Percentiles rank a stretch among this genome's conserved stretches.
These are phyloP conservation scores for Scedosporium aurantiacum DNA, from an alignment of 2,329 filamentous ascomycete species.

Conservation along the genomic window DNA sequence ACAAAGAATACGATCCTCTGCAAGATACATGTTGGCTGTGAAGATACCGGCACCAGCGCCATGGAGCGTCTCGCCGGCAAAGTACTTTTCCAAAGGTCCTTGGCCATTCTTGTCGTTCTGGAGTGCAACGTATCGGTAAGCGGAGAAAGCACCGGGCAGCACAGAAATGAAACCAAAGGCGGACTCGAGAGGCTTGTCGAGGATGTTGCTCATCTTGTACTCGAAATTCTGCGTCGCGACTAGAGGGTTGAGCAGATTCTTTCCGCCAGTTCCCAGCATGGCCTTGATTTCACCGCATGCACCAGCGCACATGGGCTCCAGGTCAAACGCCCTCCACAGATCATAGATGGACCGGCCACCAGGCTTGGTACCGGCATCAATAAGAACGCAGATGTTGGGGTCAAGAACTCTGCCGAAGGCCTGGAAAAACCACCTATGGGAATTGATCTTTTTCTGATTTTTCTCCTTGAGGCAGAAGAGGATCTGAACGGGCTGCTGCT, in stretches of 20 bases:
- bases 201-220: conserved; percentile 99
- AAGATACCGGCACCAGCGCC: conserved; percentile 88
- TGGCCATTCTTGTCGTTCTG: conserved; percentile 95
- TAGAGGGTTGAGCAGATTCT: conserved; percentile 82
- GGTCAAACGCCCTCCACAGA: conserved; percentile 95
- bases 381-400: conserved; percentile 90
- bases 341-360: conserved; percentile 94
- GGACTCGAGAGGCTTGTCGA: conserved; percentile 94
- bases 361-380: conserved; percentile 92
- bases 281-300: conserved; percentile 99
- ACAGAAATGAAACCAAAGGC: conserved; percentile 97
- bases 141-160: conserved; percentile 94
- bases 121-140: conserved; percentile 85
- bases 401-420: conserved; percentile 87
- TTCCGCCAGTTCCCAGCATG: conserved; percentile 77
- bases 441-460: conserved; percentile 99
- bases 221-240: conserved; percentile 98
- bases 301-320: conserved; percentile 94
- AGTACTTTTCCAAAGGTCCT: conserved; percentile 92
- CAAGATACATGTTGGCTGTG: conserved; percentile 98
- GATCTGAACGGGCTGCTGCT: conserved; percentile 86
- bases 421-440: conserved; percentile 97
- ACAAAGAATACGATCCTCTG: conserved; percentile 96
- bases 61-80: conserved; percentile 92
- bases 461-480: conserved; percentile 98